Base-by-base conservation (phyloP, 345 rosid species). In the Eucalyptus melliodora region DNA sequence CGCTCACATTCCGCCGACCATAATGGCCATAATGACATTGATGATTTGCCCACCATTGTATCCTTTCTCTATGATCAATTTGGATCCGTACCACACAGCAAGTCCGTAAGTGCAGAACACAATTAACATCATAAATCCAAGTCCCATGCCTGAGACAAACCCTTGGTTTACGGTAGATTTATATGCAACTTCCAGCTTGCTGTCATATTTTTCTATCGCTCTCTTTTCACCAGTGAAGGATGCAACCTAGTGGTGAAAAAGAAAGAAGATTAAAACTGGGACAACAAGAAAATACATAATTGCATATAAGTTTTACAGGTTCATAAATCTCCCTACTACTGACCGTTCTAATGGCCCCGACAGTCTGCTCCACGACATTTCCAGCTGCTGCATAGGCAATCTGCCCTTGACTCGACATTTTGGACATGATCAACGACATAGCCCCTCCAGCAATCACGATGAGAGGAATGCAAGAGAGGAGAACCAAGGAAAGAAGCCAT, bases 161-260 rank as follows among this genome's bases (percentile, higher is more conserved):
- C 98, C 98, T 91, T 97, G 99, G n/a, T 92, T 90, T 69, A 91
- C 92, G 9, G 94, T 88, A 34, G 97, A 92, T 40, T 89, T 90
- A 82, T 94, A 96, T 34, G 98, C 98, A 16, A 93, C 88, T 88
- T 93, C 91, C 11, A 97, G 93, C 90, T 94, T 95, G 11, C 69
- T 90, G 55, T 96, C 91, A 59, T 97, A 97, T 7, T 94, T 96
- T 16, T 92, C 93, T 40, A 94, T 92, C 30, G 99, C 97, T 30
- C 87, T 92, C 91, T 95, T 96, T 94, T 97, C 99, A 51, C 98
- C 98, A 1, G 98, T 94, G 92, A 97, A 97, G n/a, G 99, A 95
- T 77, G 95, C 96, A 30, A 97, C 98, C 99, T 97, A 89, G 87
- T n/a, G 83, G 8, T 34, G 27, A 80, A 49, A 17, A 59, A 50